These are phyloP conservation scores for Mycena sp. DNA, from an alignment of 1,284 basidiomycete species.

Conservation along the genomic window DNA sequence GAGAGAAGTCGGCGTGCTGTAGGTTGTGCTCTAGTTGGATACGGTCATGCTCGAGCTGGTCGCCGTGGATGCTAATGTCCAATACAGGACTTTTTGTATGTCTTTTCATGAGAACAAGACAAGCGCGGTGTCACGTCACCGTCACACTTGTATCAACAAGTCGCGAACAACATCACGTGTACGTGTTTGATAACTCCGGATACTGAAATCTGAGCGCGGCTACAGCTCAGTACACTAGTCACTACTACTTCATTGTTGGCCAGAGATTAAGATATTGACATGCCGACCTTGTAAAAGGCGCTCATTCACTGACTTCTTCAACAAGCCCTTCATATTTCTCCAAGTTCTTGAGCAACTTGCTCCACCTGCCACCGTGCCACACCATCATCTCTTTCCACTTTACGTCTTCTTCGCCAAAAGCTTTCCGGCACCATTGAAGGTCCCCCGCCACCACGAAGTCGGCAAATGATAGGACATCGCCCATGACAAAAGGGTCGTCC, in stretches of 20 bases:
- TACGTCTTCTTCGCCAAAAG: constrained; percentile 31
- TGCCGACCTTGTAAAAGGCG: too few relatives aligned
- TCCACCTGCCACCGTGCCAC: constrained; percentile 34
- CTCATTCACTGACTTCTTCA: too few relatives aligned
- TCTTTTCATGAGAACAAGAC: constrained; percentile 40
- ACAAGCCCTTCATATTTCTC: constrained; percentile 15
- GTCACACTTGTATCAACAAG: constrained; percentile 16
- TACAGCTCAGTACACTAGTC: too few relatives aligned
- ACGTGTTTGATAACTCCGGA: constrained; percentile 5
- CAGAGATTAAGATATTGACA: too few relatives aligned
- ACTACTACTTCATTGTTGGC: too few relatives aligned
- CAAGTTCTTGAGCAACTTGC: constrained; percentile 16
- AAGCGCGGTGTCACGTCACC: not conserved
- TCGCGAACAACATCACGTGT: constrained; percentile 5
- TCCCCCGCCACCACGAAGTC: constrained; percentile 39
- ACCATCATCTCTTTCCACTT: constrained; percentile 26
- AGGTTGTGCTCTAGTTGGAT: constrained; percentile 80
- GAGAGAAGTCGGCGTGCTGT: constrained; percentile 73
- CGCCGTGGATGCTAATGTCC: constrained; percentile 60
- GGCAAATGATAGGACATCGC: constrained; percentile 34
- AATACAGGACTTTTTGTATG: constrained; percentile 44
- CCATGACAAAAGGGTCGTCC: constrained; percentile 35
- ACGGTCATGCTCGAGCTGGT: constrained; percentile 75
- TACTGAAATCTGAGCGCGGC: too few relatives aligned
- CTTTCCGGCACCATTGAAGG: constrained; percentile 33